phyloP scores from a whole-genome alignment of 345 rosid species.

The Moringa oleifera region DNA sequence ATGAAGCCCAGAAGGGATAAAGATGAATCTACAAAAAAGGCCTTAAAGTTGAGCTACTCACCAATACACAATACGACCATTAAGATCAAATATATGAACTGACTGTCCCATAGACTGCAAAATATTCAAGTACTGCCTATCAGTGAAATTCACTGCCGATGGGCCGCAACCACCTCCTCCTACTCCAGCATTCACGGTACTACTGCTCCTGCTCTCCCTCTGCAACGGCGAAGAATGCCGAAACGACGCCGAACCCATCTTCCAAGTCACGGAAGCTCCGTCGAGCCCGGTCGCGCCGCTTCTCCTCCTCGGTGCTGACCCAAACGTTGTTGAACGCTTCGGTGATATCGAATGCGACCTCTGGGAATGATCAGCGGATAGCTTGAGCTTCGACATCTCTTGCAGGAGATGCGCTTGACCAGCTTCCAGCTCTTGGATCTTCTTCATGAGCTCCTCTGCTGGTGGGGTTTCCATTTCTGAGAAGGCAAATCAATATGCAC shows the following conservation, averaged over 20 bases:
- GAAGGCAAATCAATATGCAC: background rate
- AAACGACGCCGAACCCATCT: conserved; percentile 55
- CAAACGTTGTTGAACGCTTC: conserved; percentile 33
- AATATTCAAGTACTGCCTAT: conserved; percentile 74
- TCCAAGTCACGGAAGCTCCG: conserved; percentile 34
- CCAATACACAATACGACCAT: conserved; percentile 75
- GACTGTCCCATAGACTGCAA: conserved; percentile 94
- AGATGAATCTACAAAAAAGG: background rate
- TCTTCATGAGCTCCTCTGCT: conserved; percentile 67
- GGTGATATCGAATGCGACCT: conserved; percentile 91
- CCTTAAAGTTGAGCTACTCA: conserved; percentile 25
- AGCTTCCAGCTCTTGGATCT: conserved; percentile 84
- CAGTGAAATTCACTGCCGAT: conserved; percentile 51
- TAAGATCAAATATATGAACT: conserved; percentile 68
- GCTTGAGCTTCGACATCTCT: conserved; percentile 74
- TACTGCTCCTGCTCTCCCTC: conserved; percentile 53
- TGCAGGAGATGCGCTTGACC: conserved; percentile 76
- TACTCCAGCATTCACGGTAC: conserved; percentile 22
- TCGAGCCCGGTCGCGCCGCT: conserved; percentile 11
- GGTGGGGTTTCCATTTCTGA: conserved; percentile 59
- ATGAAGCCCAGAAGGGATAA: background rate
- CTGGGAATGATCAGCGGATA: conserved; percentile 38
- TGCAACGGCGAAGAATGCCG: conserved; percentile 85
- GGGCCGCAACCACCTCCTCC: conserved; percentile 35
- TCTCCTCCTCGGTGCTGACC: conserved; percentile 33